Evolutionary conservation across 2,329 filamentous ascomycete species (phyloP), one percentile per base, ranked within the genome.

Genomic region (Neopestalotiopsis sp.): DNA sequence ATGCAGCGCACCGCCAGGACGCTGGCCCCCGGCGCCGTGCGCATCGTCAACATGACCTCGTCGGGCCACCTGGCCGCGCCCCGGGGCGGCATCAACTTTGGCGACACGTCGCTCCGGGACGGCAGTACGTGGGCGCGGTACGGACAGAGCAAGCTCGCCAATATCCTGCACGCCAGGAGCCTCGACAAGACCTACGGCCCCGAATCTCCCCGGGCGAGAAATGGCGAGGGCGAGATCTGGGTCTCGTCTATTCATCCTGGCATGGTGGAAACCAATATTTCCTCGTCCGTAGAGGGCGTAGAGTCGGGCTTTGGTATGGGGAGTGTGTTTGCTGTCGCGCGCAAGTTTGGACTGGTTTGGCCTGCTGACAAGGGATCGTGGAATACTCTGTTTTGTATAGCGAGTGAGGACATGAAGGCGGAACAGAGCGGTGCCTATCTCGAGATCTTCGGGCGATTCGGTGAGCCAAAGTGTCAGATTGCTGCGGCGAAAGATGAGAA

Each of bases 111-210:
- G 58, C 73, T 76, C 62, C 68, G 69, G 59, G 69, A 73, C 0
- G 45, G 69, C 28, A 65, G 72, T 38, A 57, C 70, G 3, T 73
- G 72, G 74, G 1, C 60, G 62, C 78, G 81, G 17, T 85, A 85
- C 73, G 82, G 81, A n/a, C 82, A 84, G 73, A 79, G 76, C 73
- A 85, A 85, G 74, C 80, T 84, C 7, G 82, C 80, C 66, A 84
- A 84, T 67, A 75, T 84, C 28, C 75, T 84, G 57, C 81, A 84
- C 72, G 72, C 78, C n/a, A 79, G 75, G 69, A 78, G 75, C 6
- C 69, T 84, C 61, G 70, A 81, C 66, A 75, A 74, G 66, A 68
- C 30, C 24, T 80, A 82, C 69, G 80, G 81, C 71, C 75, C 74
- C 17, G 78, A 74, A 13, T 79, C 77, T 42, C 58, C 67, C 13